Conservation (phyloP, 1,284 basidiomycete species). For the Marasmius tenuissimus region DNA sequence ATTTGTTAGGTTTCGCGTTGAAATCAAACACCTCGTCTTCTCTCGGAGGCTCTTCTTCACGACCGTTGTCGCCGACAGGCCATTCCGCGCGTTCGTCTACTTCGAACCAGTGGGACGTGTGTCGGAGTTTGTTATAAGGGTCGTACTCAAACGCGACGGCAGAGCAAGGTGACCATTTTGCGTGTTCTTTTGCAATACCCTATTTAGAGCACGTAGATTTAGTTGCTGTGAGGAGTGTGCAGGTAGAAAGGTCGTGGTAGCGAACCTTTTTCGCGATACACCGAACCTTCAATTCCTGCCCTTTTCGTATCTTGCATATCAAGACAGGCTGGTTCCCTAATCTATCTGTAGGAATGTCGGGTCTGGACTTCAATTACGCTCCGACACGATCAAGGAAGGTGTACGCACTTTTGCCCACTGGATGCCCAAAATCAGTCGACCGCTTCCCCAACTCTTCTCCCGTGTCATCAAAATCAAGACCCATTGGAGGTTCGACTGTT, state of each 20-base stretch:
- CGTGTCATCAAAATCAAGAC: conserved; percentile 39
- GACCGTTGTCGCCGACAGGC: conserved; percentile 80
- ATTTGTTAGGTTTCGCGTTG: conserved; percentile 82
- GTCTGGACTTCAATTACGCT: not conserved
- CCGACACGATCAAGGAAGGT: conserved; percentile 9
- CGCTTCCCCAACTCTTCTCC: conserved; percentile 77
- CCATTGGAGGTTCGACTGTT: conserved; percentile 48
- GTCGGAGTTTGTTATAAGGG: conserved; percentile 94
- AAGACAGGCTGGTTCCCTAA: conserved; percentile 69
- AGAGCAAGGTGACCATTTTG: conserved; percentile 98
- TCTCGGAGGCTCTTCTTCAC: conserved; percentile 78
- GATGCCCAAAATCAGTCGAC: conserved; percentile 78
- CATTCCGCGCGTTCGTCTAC: conserved; percentile 76
- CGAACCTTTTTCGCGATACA: conserved; percentile 93
- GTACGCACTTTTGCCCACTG: conserved; percentile 78
- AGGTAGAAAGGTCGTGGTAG: not conserved
- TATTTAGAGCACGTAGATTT: conserved; percentile 30
- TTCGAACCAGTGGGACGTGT: conserved; percentile 97
- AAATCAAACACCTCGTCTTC: conserved; percentile 87
- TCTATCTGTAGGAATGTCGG: conserved; percentile 45
- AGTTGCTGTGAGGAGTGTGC: conserved; percentile 2
- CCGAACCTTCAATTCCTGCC: conserved; percentile 85
- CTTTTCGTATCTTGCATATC: conserved; percentile 91
- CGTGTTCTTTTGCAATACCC: conserved; percentile 98
- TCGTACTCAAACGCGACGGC: conserved; percentile 98